Percentiles rank a stretch among this genome's conserved stretches.
Conservation (phyloP, 257 asterid species). For the Eucommia ulmoides region DNA sequence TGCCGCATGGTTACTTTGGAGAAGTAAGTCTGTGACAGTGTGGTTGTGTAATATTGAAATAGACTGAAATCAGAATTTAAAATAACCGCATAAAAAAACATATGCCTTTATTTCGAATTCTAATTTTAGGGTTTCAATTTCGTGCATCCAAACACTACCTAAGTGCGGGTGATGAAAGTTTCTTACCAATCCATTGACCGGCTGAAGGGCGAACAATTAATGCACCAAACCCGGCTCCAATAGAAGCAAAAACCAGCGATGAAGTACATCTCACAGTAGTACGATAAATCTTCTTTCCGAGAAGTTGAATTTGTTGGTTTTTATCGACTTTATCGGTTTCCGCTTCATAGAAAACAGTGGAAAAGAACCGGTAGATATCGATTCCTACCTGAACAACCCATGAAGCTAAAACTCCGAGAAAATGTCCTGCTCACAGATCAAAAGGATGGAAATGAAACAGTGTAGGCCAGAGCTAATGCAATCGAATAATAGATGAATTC, state of each 20-base stretch:
- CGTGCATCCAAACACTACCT: background rate
- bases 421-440: slow-evolving; percentile 43
- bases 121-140: too few species aligned
- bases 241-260: slow-evolving; percentile 68
- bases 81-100: too few species aligned
- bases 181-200: slow-evolving; percentile 95
- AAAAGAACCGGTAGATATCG: slow-evolving; percentile 45
- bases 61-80: background rate
- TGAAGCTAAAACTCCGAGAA: slow-evolving; percentile 78
- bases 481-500: slow-evolving; percentile 1
- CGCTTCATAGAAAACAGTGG: slow-evolving; percentile 24
- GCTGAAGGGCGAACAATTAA: slow-evolving; percentile 46
- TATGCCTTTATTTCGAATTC: too few species aligned
- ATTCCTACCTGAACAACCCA: slow-evolving; percentile 80
- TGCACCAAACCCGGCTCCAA: slow-evolving; percentile 89
- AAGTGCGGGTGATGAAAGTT: background rate
- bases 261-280: slow-evolving; percentile 50
- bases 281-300: slow-evolving; percentile 43
- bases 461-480: slow-evolving; percentile 3
- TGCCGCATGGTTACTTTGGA: too few species aligned
- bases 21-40: too few species aligned
- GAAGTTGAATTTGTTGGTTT: slow-evolving; percentile 21
- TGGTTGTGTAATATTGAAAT: background rate
- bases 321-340: slow-evolving; percentile 23
- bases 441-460: slow-evolving; percentile 8